A percentile compares a stretch with the other conserved stretches of the same genome.
Evolutionary conservation across 2,329 filamentous ascomycete species (phyloP).

Genomic region (Chaetoscypha palmicola): DNA sequence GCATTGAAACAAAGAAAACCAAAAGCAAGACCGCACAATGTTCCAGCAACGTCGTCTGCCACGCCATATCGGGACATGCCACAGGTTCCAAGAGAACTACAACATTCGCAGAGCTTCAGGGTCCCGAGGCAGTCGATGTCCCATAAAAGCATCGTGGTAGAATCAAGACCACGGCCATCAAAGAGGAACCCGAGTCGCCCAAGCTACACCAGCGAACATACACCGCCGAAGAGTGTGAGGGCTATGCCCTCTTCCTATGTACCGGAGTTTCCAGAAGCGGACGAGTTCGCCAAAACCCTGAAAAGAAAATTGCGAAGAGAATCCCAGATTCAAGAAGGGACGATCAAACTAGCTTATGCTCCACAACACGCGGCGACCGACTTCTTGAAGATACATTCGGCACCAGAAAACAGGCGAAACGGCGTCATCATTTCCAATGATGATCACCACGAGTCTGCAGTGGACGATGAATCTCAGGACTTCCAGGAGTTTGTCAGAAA

Average conservation of each 20-base stretch:
- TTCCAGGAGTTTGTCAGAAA: slow-evolving; percentile 1
- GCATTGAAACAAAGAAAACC: too few relatives aligned
- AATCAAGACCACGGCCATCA: background rate
- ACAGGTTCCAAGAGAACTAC: background rate
- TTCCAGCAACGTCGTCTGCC: background rate
- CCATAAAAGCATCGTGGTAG: background rate
- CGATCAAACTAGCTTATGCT: slow-evolving; percentile 6
- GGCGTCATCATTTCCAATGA: background rate
- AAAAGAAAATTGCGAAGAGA: background rate
- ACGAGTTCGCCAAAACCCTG: background rate
- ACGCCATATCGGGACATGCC: background rate
- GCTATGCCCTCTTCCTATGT: background rate
- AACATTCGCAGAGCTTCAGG: background rate
- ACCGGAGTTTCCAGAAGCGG: background rate
- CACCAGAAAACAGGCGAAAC: background rate
- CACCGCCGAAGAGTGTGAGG: background rate
- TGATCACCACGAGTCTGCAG: background rate
- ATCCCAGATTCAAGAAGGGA: background rate
- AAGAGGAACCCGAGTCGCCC: background rate
- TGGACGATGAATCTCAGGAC: background rate
- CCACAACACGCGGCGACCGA: slow-evolving; percentile 16
- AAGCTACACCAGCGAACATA: background rate
- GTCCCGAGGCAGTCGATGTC: background rate
- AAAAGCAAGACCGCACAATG: too few relatives aligned
- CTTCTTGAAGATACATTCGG: slow-evolving; percentile 8